A percentile compares a stretch with the other conserved stretches of the same genome.
These are phyloP conservation scores for Solanum phureja DNA, from an alignment of 257 asterid genomes.

Conservation along the genomic window DNA sequence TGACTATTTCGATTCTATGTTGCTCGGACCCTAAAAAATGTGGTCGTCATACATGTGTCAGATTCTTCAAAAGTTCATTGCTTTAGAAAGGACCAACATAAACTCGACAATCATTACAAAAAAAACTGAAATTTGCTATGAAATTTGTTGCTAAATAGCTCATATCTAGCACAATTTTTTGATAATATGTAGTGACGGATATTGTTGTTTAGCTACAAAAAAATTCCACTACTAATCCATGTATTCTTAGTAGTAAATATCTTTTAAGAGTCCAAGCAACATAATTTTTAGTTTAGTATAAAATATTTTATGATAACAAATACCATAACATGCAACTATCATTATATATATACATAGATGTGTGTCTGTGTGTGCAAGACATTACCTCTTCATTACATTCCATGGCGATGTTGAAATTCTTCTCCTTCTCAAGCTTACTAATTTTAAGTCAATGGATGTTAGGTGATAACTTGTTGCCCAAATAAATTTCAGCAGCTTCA, in stretches of 20 bases:
- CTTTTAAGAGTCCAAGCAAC: not conserved
- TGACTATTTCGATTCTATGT: not conserved
- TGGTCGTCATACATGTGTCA: not conserved
- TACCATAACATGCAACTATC: not conserved
- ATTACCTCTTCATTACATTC: not conserved
- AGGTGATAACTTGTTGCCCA: too few species aligned
- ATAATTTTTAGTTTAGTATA: not conserved
- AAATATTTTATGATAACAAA: not conserved
- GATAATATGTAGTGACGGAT: not conserved
- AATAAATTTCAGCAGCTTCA: too few species aligned
- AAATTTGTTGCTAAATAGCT: not conserved
- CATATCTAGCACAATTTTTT: not conserved
- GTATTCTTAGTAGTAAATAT: not conserved
- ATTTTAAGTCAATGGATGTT: too few species aligned
- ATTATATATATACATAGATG: not conserved
- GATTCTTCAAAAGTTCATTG: not conserved
- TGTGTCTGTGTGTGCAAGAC: not conserved
- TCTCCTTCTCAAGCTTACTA: too few species aligned
- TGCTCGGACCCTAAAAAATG: not conserved
- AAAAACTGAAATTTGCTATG: not conserved
- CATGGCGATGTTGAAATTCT: too few species aligned
- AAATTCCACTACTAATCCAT: too few species aligned
- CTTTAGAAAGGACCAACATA: not conserved
- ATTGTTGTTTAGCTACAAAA: not conserved
- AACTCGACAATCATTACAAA: not conserved